Base-by-base conservation (phyloP, 768 basidiomycete species). In the Rossbeevera mucosa region DNA sequence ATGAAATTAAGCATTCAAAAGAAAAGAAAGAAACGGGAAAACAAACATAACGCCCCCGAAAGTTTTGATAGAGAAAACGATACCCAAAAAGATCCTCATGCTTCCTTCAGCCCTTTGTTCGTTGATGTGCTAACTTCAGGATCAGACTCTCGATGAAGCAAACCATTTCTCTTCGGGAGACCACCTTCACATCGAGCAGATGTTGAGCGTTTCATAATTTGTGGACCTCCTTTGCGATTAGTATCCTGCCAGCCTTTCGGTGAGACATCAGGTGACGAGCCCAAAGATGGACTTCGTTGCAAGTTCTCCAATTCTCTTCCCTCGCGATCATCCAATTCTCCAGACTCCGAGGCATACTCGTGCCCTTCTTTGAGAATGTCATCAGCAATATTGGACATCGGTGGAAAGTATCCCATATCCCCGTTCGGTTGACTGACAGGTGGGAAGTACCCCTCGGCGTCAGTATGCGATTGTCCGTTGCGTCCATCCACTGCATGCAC, bases 321-420 rank as follows among this genome's bases (percentile, higher is more conserved):
- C 24, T 53, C 43, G n/a, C 12, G 26, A 22, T 42, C 50, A 42
- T 12, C 29, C 4, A 38, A 47, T 41, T 18, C 38, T 16, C 21
- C 33, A 42, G 48, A 43, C n/a, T 46, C 48, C 12, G 45, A 47
- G 33, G 30, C 30, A 26, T 53, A 44, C 18, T n/a, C 53, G 18
- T 44, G 36, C 1, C 52, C 64, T 24, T 60, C 60, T 46, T 67
- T 72, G 60, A 71, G 52, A 48, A 76, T 74, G 63, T 72, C 75
- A 40, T 61, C 68, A 25, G 61, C 71, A 29, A 74, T 54, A 51
- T 56, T 59, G 49, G 66, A 55, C 24, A 77, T 62, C 18, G 67
- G 71, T 43, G 76, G 76, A 62, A 79, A 78, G 62, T 79, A 79
- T 14, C 74, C 68, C 50, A 38, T 59, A 44, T 60, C 58, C 21